These are phyloP conservation scores for Ajuga chamaepitys DNA, from an alignment of 257 asterid genomes.

Conservation along the genomic window DNA sequence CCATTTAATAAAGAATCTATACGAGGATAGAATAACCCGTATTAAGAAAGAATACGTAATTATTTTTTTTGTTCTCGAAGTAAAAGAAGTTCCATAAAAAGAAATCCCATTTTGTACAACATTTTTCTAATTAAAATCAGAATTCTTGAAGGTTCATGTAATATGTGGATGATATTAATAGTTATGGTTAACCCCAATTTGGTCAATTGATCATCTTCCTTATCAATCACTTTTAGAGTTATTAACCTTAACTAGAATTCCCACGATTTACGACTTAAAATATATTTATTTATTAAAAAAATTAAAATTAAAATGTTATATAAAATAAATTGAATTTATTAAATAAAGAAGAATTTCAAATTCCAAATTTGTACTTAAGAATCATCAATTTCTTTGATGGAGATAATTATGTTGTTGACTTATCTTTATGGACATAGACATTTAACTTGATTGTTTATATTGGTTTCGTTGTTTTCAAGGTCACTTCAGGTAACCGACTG, in stretches of 20 bases:
- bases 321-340: too few species aligned
- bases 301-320: too few species aligned
- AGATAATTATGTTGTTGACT: too few species aligned
- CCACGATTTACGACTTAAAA: too few species aligned
- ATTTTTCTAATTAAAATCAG: background rate
- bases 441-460: background rate
- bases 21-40: too few species aligned
- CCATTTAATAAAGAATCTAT: too few species aligned
- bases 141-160: background rate
- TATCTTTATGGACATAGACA: too few species aligned
- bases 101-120: background rate
- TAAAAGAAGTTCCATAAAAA: background rate
- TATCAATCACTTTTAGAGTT: background rate
- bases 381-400: too few species aligned
- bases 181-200: background rate
- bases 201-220: background rate
- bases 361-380: too few species aligned
- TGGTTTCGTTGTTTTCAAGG: conserved; percentile 2
- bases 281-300: too few species aligned
- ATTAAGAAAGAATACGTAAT: background rate
- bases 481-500: background rate
- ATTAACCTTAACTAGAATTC: too few species aligned
- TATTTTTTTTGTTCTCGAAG: background rate
- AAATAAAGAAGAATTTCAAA: too few species aligned
- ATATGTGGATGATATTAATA: background rate